These are phyloP conservation scores for Botrytis paeoniae DNA, from an alignment of 2,329 filamentous ascomycete genomes.

Conservation along the genomic window DNA sequence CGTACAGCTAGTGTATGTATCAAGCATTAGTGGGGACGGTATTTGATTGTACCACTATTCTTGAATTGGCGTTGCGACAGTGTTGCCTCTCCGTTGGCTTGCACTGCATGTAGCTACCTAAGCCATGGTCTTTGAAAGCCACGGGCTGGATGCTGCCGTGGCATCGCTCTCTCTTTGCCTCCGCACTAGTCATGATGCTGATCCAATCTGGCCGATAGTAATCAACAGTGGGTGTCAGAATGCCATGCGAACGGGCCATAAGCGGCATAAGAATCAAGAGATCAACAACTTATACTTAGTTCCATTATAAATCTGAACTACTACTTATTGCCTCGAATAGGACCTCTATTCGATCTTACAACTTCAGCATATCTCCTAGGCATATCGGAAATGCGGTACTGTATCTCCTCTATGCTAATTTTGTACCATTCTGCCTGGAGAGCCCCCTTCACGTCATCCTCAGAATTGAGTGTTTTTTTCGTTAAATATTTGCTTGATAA, in stretches of 20 bases:
- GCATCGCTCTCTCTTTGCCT: no score
- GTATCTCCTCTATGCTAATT: conserved; percentile 21
- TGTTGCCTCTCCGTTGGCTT: no score
- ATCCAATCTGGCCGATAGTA: no score
- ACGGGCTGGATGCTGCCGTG: no score
- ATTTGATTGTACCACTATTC: no score
- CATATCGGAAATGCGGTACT: conserved; percentile 20
- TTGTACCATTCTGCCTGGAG: conserved; percentile 24
- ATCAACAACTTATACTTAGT: neutral
- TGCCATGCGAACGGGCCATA: neutral
- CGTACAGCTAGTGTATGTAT: no score
- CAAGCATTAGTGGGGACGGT: no score
- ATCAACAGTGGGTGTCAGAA: neutral
- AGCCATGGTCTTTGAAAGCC: no score
- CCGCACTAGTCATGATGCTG: no score
- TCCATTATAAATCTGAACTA: conserved; percentile 6
- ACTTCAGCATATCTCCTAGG: conserved; percentile 20
- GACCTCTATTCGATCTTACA: neutral
- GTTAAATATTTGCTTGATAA: conserved; percentile 22
- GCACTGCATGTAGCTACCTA: no score
- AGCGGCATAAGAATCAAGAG: neutral
- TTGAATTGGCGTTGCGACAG: no score
- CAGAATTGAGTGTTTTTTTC: conserved; percentile 18
- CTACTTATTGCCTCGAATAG: conserved; percentile 14
- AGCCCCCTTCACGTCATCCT: conserved; percentile 22